Evolutionary conservation across 192 early-diverging fungal species (phyloP).

Genomic region (Coemansia sp.): DNA sequence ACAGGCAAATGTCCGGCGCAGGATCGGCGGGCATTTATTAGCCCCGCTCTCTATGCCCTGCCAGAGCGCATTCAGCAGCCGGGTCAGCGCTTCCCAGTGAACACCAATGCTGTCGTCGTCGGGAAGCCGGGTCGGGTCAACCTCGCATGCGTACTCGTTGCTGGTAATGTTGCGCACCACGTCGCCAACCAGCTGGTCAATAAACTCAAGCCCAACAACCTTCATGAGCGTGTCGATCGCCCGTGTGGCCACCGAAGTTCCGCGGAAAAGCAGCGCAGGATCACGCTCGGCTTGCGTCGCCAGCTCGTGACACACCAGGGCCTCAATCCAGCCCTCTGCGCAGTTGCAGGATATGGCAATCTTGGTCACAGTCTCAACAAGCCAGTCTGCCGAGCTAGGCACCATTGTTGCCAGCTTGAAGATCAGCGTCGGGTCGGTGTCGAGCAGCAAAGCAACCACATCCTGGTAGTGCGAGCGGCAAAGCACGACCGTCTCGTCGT

Average conservation of each 20-base stretch:
- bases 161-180: conserved; percentile 57
- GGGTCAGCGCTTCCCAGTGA: conserved; percentile 53
- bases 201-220: conserved; percentile 57
- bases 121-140: conserved; percentile 53
- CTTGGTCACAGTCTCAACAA: conserved; percentile 45
- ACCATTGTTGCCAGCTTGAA: conserved; percentile 24
- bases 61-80: conserved; percentile 51
- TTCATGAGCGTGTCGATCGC: conserved; percentile 72
- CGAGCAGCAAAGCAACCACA: conserved; percentile 18
- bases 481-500: conserved; percentile 45
- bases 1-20: conserved; percentile 44
- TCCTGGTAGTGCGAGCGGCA: conserved; percentile 16
- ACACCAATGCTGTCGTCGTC: conserved; percentile 22
- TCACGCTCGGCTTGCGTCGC: conserved; percentile 26
- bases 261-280: conserved; percentile 53
- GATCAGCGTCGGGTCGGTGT: conserved; percentile 29
- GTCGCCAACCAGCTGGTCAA: conserved; percentile 64
- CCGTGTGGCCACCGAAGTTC: conserved; percentile 65
- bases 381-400: conserved; percentile 44
- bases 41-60: conserved; percentile 50
- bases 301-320: conserved; percentile 40
- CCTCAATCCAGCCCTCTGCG: conserved; percentile 33
- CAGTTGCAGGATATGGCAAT: conserved; percentile 23
- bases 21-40: conserved; percentile 29
- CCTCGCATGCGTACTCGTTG: conserved; percentile 59